Evolutionary conservation across 2,329 filamentous ascomycete species (phyloP).

Genomic region (Nakataea oryzae): DNA sequence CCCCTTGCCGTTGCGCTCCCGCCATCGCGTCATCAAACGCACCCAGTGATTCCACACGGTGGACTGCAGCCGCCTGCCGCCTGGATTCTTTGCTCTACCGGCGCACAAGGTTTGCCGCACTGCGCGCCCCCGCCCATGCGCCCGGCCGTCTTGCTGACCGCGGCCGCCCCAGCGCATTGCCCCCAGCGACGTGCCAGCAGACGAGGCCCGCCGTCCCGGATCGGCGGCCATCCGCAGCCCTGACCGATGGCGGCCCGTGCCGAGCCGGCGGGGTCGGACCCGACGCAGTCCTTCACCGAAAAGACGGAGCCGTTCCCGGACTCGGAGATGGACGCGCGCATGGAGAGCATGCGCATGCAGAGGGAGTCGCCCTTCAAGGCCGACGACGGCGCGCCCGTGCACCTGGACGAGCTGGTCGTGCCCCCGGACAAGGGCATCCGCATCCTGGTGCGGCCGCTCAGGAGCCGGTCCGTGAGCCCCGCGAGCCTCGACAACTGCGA

Average conservation of each 20-base stretch:
- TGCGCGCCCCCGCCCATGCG: too few species aligned
- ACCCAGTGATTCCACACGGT: background rate
- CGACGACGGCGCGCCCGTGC: slow-evolving; percentile 30
- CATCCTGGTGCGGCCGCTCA: slow-evolving; percentile 44
- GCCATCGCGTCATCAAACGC: background rate
- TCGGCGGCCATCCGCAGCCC: background rate
- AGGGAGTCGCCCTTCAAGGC: slow-evolving; percentile 21
- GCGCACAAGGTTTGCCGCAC: background rate
- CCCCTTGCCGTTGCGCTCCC: background rate
- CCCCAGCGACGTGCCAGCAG: background rate
- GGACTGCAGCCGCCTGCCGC: too few species aligned
- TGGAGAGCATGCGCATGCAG: slow-evolving; percentile 34
- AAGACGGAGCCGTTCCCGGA: slow-evolving; percentile 49
- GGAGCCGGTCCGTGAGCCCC: slow-evolving; percentile 43
- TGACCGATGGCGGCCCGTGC: slow-evolving; percentile 1
- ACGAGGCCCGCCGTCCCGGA: background rate
- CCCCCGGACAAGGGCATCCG: slow-evolving; percentile 41
- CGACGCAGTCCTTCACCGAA: slow-evolving; percentile 20
- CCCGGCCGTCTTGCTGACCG: background rate
- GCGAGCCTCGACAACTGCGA: slow-evolving; percentile 42
- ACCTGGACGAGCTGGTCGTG: slow-evolving; percentile 38
- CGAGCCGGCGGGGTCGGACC: slow-evolving; percentile 4
- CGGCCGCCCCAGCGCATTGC: background rate
- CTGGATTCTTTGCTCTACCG: background rate
- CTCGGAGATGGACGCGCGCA: slow-evolving; percentile 41